Base-by-base conservation (phyloP, 139 green algal genomes). In the Chlorella sp. region DNA sequence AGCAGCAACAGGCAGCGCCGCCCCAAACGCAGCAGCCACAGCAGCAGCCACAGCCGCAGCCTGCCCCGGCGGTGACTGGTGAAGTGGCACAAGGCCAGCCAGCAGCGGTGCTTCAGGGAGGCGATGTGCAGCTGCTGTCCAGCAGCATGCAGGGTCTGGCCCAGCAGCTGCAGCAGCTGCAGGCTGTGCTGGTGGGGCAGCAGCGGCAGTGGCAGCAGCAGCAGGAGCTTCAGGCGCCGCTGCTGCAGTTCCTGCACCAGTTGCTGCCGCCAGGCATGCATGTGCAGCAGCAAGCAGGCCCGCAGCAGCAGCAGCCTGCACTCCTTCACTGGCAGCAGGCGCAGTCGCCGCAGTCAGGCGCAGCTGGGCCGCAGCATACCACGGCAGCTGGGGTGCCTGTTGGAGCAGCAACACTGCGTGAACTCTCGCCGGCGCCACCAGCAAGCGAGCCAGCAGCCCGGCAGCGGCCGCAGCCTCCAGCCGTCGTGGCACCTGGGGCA, bases 161-260 rank as follows among this genome's bases (percentile, higher is more conserved):
- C 0, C 18, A 30, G 2, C 62, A 83, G 62, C 30, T 75, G 7
- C 63, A 63, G 39, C 63, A 74, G 63, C n/a, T 75, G 38, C 63
- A 83, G 64, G 28, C 39, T 6, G n/a, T 67, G 78, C 78, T 75
- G 60, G 20, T n/a, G 13, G 76, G n/a, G 41, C 72, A 79, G 72
- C 72, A 82, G 36, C 76, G 41, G 30, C 76, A 82, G 76, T 75
- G 69, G 69, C 76, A 71, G 63, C 78, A 82, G 75, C 56, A 71
- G 57, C 75, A 57, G 36, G 17, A 82, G 75, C 56, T 64, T 63
- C 78, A 75, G 78, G 63, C 41, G 28, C 78, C 62, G 17, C 12
- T 65, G 78, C 63, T 83, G 28, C 34, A 16, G 20, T 71, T 83
- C 28, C n/a, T 83, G 28, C 78, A 64, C 4, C 63, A 74, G 16